A percentile compares a stretch with the other conserved stretches of the same genome.
phyloP scores from a whole-genome alignment of 192 early-diverging fungal species.

The Helicostylum pulchrum region DNA sequence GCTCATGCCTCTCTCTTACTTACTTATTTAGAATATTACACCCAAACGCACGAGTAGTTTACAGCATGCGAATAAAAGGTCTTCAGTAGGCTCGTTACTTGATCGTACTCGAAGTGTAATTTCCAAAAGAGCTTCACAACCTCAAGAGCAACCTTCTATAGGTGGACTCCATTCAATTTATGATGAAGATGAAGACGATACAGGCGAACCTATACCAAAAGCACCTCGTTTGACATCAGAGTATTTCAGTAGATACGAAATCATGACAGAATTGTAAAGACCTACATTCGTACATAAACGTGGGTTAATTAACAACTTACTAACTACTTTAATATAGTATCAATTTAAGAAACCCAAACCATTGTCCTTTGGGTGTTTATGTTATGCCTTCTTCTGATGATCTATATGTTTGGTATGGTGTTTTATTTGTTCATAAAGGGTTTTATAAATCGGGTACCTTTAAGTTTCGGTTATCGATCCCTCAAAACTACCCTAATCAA shows the following conservation, averaged over 20 bases:
- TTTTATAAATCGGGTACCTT: slow-evolving; percentile 88
- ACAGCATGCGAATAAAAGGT: slow-evolving; percentile 7
- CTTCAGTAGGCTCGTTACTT: slow-evolving; percentile 8
- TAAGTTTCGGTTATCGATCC: slow-evolving; percentile 81
- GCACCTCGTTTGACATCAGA: slow-evolving; percentile 14
- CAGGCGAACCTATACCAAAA: neutral
- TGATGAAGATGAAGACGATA: slow-evolving; percentile 16
- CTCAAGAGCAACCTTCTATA: neutral
- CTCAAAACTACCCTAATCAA: slow-evolving; percentile 71
- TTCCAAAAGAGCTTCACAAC: slow-evolving; percentile 3
- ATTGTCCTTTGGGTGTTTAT: slow-evolving; percentile 86
- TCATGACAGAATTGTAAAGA: slow-evolving; percentile 68
- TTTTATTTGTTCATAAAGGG: slow-evolving; percentile 85
- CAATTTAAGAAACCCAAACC: slow-evolving; percentile 70
- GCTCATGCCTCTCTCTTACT: no score
- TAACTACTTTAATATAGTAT: slow-evolving; percentile 43
- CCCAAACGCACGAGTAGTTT: slow-evolving; percentile 13
- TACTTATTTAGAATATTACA: neutral
- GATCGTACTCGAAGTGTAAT: slow-evolving; percentile 9
- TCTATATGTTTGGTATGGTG: slow-evolving; percentile 76
- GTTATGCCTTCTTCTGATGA: slow-evolving; percentile 74
- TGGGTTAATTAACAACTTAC: neutral
- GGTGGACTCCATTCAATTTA: neutral
- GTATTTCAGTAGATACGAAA: slow-evolving; percentile 61
- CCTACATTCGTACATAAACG: neutral